Conservation (phyloP, 2,329 filamentous ascomycete species). For the Colletotrichum orbiculare region DNA sequence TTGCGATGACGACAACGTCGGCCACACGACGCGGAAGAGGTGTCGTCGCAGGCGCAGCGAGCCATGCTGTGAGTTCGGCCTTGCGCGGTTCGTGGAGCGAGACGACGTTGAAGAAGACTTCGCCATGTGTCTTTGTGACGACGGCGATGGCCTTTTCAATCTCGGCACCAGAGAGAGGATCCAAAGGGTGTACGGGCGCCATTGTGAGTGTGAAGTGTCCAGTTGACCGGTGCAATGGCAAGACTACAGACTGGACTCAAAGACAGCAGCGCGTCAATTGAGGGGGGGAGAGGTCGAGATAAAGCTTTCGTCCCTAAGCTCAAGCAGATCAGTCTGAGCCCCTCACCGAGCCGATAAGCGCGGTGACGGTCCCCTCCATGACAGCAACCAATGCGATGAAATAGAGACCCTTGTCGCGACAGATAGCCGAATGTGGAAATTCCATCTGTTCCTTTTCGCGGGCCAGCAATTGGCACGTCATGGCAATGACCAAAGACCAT, state of each 20-base stretch:
- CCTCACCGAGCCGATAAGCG: slow-evolving; percentile 24
- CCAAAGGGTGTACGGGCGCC: slow-evolving; percentile 71
- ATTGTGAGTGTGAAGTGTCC: slow-evolving; percentile 3
- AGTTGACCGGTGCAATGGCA: not conserved
- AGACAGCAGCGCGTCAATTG: not conserved
- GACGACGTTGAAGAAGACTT: slow-evolving; percentile 87
- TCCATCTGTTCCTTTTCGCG: not conserved
- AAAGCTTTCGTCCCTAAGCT: slow-evolving; percentile 19
- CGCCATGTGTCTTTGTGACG: slow-evolving; percentile 75
- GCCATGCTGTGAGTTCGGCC: slow-evolving; percentile 83
- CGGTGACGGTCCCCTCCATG: slow-evolving; percentile 1
- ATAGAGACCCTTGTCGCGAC: slow-evolving; percentile 11
- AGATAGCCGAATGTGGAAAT: slow-evolving; percentile 19
- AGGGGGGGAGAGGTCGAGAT: slow-evolving; percentile 13
- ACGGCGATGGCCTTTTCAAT: slow-evolving; percentile 78
- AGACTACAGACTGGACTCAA: not conserved
- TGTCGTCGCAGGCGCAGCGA: slow-evolving; percentile 70
- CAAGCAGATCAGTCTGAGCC: slow-evolving; percentile 7
- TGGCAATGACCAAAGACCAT: slow-evolving; percentile 19
- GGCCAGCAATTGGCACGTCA: slow-evolving; percentile 13
- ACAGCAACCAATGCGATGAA: too few relatives aligned
- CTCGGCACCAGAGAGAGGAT: slow-evolving; percentile 78
- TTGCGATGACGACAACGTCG: slow-evolving; percentile 84
- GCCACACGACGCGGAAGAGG: slow-evolving; percentile 77
- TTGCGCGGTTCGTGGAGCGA: slow-evolving; percentile 88